These are phyloP conservation scores for Dissophora ornata DNA, from an alignment of 192 early-diverging fungal genomes.

Conservation along the genomic window DNA sequence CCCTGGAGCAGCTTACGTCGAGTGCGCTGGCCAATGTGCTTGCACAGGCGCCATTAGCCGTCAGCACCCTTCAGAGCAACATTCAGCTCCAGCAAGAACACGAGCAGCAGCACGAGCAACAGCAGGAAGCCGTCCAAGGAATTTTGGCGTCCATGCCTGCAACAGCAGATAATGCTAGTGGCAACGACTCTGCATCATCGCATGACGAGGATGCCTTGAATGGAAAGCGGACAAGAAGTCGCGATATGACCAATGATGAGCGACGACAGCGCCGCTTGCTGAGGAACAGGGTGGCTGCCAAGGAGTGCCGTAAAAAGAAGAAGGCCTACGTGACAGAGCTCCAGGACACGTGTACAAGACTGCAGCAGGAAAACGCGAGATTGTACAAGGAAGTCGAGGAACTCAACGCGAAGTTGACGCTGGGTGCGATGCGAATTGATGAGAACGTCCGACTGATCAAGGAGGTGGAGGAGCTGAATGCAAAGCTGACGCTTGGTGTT, in stretches of 20 bases:
- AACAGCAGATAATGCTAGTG: conserved; percentile 12
- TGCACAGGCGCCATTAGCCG: conserved; percentile 25
- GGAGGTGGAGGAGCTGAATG: conserved; percentile 76
- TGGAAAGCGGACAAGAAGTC: conserved; percentile 29
- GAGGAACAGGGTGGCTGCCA: conserved; percentile 83
- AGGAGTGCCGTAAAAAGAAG: conserved; percentile 88
- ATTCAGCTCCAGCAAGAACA: conserved; percentile 27
- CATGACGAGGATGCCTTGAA: conserved; percentile 33
- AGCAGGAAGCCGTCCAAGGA: conserved; percentile 33
- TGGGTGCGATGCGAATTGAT: conserved; percentile 60
- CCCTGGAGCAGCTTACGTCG: conserved; percentile 47
- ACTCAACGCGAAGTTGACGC: conserved; percentile 71
- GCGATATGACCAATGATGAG: conserved; percentile 74
- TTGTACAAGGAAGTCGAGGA: conserved; percentile 77
- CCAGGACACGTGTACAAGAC: conserved; percentile 68
- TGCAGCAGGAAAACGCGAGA: conserved; percentile 73
- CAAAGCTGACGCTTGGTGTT: conserved; percentile 69
- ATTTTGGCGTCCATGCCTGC: conserved; percentile 25
- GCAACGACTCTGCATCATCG: conserved; percentile 23
- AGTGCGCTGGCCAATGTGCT: conserved; percentile 50
- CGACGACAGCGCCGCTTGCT: conserved; percentile 78
- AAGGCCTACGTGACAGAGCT: conserved; percentile 82
- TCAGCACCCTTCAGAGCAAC: conserved; percentile 24
- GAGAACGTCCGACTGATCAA: conserved; percentile 66
- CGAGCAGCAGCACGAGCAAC: conserved; percentile 29